Base-by-base conservation (phyloP, 2,329 filamentous ascomycete genomes). In the Diplodia mutila region DNA sequence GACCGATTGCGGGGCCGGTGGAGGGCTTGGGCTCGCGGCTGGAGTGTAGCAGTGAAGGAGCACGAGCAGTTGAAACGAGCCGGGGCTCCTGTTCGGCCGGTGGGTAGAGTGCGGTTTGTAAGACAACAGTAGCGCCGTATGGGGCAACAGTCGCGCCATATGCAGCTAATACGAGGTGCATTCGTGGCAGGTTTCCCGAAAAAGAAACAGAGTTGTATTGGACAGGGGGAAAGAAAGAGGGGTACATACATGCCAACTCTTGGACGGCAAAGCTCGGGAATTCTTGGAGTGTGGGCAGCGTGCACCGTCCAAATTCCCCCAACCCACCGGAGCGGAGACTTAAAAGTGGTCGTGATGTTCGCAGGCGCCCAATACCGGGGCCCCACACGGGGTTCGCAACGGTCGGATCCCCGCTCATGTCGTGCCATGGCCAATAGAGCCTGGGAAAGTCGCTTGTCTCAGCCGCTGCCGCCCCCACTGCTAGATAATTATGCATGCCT, bases 301-400 rank as follows among this genome's bases (percentile, higher is more conserved):
- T 39, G 32, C 32, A n/a, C n/a, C 53, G 23, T 39, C n/a, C 1
- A 32, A 23, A 23, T 11, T 9, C n/a, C 32, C 18, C 8, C 18
- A 55, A 55, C n/a, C 53, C 53, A 55, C 53, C 53, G 53, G 53
- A 55, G 32, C 32, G 14, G 21, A 54, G 25, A 34, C 52, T 54
- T 54, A 2, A 25, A 9, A 34, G 9, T 27, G 23, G 27, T 29
- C 27, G 32, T 25, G 18, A 14, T 14, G 49, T 12, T 55, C 32
- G 53, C 29, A 16, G 8, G 32, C 6, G 9, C 18, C 53, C 52
- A 34, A 23, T 39, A 11, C 32, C 32, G 32, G 32, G 32, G 32
- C 53, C 53, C 53, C 53, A 55, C 53, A 32, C 27, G 32, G 29
- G 32, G 29, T 18, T 23, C 21, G 32, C 11, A 11, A 34, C 9